phyloP scores from a whole-genome alignment of 148 eudicot species.

The Chenopodium quinoa region DNA sequence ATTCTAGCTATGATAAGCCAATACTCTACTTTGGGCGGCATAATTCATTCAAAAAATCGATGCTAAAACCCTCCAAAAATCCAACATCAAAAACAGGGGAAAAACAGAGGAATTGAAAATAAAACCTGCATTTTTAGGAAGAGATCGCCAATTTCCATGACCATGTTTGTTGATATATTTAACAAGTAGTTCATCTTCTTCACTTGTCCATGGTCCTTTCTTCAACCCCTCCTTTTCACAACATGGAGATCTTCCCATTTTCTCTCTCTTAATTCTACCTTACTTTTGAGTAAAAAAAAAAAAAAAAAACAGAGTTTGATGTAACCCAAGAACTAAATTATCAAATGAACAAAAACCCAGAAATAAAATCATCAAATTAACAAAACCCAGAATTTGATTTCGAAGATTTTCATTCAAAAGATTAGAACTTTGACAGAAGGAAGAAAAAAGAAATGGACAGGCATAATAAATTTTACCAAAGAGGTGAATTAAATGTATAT shows the following conservation, averaged over 20 bases:
- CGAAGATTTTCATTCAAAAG: not conserved
- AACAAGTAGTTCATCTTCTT: constrained; percentile 52
- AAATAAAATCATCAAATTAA: not conserved
- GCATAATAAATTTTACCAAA: constrained; percentile 18
- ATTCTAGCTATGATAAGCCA: too few species aligned
- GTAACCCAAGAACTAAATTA: constrained; percentile 1
- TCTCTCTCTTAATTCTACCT: not conserved
- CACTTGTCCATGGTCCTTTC: constrained; percentile 58
- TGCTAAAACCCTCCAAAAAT: not conserved
- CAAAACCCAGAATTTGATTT: not conserved
- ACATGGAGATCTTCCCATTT: constrained; percentile 54
- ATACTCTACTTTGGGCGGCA: too few species aligned
- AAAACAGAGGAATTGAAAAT: constrained; percentile 1
- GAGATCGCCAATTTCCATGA: constrained; percentile 71
- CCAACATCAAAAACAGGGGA: not conserved
- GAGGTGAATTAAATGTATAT: constrained; percentile 25
- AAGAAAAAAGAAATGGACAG: not conserved
- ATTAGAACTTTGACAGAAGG: constrained; percentile 6
- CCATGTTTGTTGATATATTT: constrained; percentile 50
- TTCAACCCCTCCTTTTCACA: constrained; percentile 55
- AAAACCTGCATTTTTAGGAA: constrained; percentile 65
- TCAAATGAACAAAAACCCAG: not conserved
- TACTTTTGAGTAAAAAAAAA: not conserved
- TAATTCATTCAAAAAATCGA: not conserved
- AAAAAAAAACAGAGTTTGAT: not conserved